Evolutionary conservation across 2,329 filamentous ascomycete species (phyloP).

Genomic region (Diplodia corticola): DNA sequence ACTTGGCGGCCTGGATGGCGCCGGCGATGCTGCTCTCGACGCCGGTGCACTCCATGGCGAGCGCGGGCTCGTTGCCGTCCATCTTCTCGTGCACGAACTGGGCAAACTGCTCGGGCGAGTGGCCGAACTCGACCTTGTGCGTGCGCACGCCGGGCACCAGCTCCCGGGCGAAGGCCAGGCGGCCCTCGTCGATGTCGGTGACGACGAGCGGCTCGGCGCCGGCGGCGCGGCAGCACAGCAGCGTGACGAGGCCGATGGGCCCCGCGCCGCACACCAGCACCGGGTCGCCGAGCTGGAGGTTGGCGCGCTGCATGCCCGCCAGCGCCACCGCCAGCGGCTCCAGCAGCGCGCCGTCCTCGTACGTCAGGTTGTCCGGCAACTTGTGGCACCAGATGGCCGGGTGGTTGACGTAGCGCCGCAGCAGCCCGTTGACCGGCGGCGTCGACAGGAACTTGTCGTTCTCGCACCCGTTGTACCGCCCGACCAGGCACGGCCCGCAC

Average conservation of each 20-base stretch:
- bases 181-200: constrained; percentile 88
- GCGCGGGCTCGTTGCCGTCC: constrained; percentile 75
- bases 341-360: constrained; percentile 84
- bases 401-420: constrained; percentile 93
- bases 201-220: constrained; percentile 90
- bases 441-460: constrained; percentile 85
- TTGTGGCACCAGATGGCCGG: constrained; percentile 95
- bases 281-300: constrained; percentile 79
- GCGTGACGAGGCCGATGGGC: constrained; percentile 86
- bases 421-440: constrained; percentile 80
- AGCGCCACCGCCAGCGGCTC: constrained; percentile 89
- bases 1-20: constrained; percentile 88
- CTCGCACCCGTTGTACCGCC: constrained; percentile 94
- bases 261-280: constrained; percentile 90
- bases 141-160: constrained; percentile 78
- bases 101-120: constrained; percentile 70
- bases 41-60: constrained; percentile 91
- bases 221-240: constrained; percentile 80
- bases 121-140: constrained; percentile 68
- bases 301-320: constrained; percentile 81
- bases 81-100: constrained; percentile 68
- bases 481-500: constrained; percentile 88
- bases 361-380: constrained; percentile 81
- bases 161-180: constrained; percentile 80
- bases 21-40: constrained; percentile 85